Evolutionary conservation across 2,329 filamentous ascomycete species (phyloP).

Genomic region (Ceratocystis cubensis): DNA sequence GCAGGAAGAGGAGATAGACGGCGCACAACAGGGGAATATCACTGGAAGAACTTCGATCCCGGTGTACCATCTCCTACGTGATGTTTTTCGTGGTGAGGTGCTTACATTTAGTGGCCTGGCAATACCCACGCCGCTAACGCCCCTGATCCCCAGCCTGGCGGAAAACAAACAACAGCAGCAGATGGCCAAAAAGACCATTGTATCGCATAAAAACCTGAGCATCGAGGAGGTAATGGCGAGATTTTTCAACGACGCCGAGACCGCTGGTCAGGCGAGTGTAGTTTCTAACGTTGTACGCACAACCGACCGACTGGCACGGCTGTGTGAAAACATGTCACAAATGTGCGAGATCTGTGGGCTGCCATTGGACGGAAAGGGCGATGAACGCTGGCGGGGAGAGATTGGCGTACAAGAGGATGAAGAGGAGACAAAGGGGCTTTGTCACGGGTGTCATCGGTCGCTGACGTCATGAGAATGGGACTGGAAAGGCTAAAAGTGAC

Average conservation of each 20-base stretch:
- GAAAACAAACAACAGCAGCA: conserved; percentile 24
- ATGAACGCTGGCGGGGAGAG: conserved; percentile 51
- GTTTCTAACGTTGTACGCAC: conserved; percentile 93
- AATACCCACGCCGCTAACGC: conserved; percentile 37
- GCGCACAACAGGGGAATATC: neutral
- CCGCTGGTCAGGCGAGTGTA: conserved; percentile 72
- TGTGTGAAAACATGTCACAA: conserved; percentile 24
- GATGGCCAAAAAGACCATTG: conserved; percentile 30
- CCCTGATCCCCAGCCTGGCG: conserved; percentile 32
- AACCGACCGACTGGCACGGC: conserved; percentile 60
- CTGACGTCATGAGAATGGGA: conserved; percentile 11
- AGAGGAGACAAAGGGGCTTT: conserved; percentile 36
- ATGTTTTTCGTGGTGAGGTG: conserved; percentile 73
- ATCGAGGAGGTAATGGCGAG: conserved; percentile 84
- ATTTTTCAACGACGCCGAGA: conserved; percentile 65
- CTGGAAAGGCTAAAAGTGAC: too few relatives aligned
- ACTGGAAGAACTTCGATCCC: conserved; percentile 22
- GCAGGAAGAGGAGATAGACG: neutral
- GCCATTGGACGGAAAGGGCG: conserved; percentile 49
- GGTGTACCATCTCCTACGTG: conserved; percentile 69
- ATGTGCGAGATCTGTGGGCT: conserved; percentile 42
- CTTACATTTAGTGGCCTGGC: conserved; percentile 48
- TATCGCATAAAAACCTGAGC: conserved; percentile 63
- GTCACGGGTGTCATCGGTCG: conserved; percentile 63
- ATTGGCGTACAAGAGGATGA: conserved; percentile 38